Evolutionary conservation across 148 eudicot genomes (phyloP).

Genomic region (Fagopyrum esculentum): DNA sequence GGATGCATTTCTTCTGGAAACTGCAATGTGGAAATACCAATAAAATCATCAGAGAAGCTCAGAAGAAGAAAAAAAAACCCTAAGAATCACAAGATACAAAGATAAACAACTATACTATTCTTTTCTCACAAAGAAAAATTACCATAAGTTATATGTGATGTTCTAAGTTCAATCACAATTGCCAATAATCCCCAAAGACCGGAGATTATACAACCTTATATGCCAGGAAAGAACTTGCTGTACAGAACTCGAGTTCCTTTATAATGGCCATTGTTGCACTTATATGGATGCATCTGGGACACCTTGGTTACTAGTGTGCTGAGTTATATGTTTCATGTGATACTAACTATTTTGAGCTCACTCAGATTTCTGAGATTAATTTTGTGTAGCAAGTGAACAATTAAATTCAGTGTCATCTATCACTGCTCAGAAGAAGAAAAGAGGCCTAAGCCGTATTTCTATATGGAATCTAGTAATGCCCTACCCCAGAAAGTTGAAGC

Average conservation of each 20-base stretch:
- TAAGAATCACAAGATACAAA: background rate
- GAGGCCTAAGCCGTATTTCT: background rate
- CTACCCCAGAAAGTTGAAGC: background rate
- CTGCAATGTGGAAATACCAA: background rate
- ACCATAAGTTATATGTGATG: background rate
- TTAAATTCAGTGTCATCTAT: too few species aligned
- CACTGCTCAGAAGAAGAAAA: too few species aligned
- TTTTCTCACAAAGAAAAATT: background rate
- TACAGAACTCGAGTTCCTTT: slow-evolving; percentile 2
- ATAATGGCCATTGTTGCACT: background rate
- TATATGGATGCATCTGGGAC: background rate
- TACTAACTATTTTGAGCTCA: too few species aligned
- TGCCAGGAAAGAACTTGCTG: background rate
- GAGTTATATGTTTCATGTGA: too few species aligned
- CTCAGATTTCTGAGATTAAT: too few species aligned
- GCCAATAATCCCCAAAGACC: background rate
- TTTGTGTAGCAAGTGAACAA: too few species aligned
- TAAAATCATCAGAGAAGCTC: background rate
- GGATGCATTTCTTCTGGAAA: slow-evolving; percentile 54
- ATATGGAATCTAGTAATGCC: background rate
- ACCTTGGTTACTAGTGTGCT: too few species aligned
- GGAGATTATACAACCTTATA: background rate
- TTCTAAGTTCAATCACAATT: background rate
- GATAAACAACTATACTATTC: background rate
- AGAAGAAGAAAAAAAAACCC: background rate